These are phyloP conservation scores for Lagenidium giganteum DNA, from an alignment of 352 stramenopile species.

Conservation along the genomic window DNA sequence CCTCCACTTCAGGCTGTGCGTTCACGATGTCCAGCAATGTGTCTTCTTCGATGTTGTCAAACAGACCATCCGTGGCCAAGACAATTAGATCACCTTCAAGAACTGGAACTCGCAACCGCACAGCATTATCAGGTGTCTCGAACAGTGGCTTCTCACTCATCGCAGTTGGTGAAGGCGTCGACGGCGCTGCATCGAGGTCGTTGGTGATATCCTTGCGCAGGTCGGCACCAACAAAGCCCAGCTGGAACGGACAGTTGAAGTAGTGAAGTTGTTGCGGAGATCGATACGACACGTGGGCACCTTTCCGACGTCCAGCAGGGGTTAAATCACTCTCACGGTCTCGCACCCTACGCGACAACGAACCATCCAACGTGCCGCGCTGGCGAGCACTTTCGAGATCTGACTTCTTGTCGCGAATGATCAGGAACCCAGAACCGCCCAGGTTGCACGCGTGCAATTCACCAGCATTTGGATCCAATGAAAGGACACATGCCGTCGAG, in stretches of 20 bases:
- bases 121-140: slow-evolving; percentile 87
- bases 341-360: slow-evolving; percentile 62
- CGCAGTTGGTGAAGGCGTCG: slow-evolving; percentile 29
- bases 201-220: slow-evolving; percentile 43
- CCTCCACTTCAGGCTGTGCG: slow-evolving; percentile 47
- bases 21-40: slow-evolving; percentile 70
- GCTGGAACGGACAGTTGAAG: slow-evolving; percentile 97
- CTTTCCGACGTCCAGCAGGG: slow-evolving; percentile 63
- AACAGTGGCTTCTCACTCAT: slow-evolving; percentile 86
- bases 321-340: slow-evolving; percentile 62
- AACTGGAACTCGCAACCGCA: slow-evolving; percentile 91
- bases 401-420: slow-evolving; percentile 76
- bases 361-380: slow-evolving; percentile 70
- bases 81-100: slow-evolving; percentile 94
- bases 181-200: slow-evolving; percentile 26
- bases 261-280: slow-evolving; percentile 95
- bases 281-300: slow-evolving; percentile 87
- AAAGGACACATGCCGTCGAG: slow-evolving; percentile 89
- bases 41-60: slow-evolving; percentile 94
- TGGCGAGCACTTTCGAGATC: slow-evolving; percentile 55
- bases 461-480: slow-evolving; percentile 88
- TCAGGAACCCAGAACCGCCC: slow-evolving; percentile 89
- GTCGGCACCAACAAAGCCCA: slow-evolving; percentile 49
- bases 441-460: slow-evolving; percentile 95
- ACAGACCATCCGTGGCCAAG: slow-evolving; percentile 95